These are phyloP conservation scores for Diutina neorugosa DNA, from an alignment of 1,139 yeast species.

Conservation along the genomic window DNA sequence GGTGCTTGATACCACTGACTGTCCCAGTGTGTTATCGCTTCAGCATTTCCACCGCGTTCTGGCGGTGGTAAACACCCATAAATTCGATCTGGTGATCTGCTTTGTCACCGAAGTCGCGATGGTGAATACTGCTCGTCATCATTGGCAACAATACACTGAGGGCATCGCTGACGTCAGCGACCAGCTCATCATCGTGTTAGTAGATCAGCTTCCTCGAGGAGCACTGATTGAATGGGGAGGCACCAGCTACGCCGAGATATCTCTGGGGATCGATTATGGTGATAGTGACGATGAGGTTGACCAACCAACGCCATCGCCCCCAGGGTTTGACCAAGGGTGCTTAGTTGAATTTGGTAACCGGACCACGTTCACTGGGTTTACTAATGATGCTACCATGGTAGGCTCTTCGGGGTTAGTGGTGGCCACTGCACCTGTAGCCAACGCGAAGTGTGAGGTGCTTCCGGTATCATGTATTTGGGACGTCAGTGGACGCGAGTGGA, in stretches of 20 bases:
- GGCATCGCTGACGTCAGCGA: constrained; percentile 10
- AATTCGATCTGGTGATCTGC: constrained; percentile 39
- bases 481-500: not conserved
- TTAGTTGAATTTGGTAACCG: not conserved
- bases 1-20: constrained; percentile 24
- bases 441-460: not conserved
- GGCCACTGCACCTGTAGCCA: not conserved
- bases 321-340: not conserved
- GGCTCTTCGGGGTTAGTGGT: not conserved
- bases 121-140: constrained; percentile 9
- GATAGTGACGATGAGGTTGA: constrained; percentile 28
- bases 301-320: constrained; percentile 4
- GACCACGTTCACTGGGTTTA: not conserved
- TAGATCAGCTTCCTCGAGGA: constrained; percentile 50
- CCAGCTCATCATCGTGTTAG: constrained; percentile 42
- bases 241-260: constrained; percentile 24
- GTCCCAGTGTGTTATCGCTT: constrained; percentile 41
- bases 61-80: constrained; percentile 33
- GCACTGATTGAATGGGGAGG: constrained; percentile 81
- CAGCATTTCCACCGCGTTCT: constrained; percentile 67
- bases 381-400: not conserved
- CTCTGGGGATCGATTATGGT: constrained; percentile 22
- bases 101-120: constrained; percentile 27
- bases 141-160: constrained; percentile 6
- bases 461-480: not conserved